Evolutionary conservation across 768 basidiomycete genomes (phyloP), one percentile per base, ranked within the genome.

Genomic region (Agrocybe chaxingu): DNA sequence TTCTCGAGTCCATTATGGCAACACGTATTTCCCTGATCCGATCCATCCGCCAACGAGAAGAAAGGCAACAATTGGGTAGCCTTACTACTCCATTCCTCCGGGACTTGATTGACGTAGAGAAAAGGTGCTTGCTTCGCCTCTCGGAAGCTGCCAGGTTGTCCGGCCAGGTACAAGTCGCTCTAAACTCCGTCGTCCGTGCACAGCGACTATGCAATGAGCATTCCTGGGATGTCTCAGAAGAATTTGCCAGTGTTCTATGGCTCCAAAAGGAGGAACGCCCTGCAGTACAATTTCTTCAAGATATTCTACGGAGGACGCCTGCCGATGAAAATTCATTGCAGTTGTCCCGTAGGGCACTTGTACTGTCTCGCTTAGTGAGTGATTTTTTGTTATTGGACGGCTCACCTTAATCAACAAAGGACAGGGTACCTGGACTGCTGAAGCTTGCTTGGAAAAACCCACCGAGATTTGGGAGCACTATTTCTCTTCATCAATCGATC

Each of bases 231-330:
- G 81, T 89, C 18, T 80, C 84, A 0, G 77, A 85, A 58, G 95
- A 97, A 62, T 92, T 92, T 57, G 87, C 96, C 11, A 81, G 85
- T 51, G 93, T 98, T 12, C 75, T 98, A 6, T 98, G 96, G 92
- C 67, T 80, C 8, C 87, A 91, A 52, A 83, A 81, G 39, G 96
- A 99, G 62, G 88, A 92, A 57, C 84, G 82, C 53, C 66, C 87
- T 3, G 95, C 96, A 0, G 85, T 95, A 40, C 79, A 86, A 52
- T 84, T 80, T 44, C 73, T 96, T 47, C 78, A 77, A 73, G 60
- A 64, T 48, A 53, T 70, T 32, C 38, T 4, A 49, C 47, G 8
- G 37, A 37, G 16, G 37, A 37, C n/a, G 12, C 33, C n/a, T 37
- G 46, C 52, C 10, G 29, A 31, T 13, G 42, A 33, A 30, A 31